phyloP scores from a whole-genome alignment of 352 stramenopile species.

The Paralagenidium karlingii region DNA sequence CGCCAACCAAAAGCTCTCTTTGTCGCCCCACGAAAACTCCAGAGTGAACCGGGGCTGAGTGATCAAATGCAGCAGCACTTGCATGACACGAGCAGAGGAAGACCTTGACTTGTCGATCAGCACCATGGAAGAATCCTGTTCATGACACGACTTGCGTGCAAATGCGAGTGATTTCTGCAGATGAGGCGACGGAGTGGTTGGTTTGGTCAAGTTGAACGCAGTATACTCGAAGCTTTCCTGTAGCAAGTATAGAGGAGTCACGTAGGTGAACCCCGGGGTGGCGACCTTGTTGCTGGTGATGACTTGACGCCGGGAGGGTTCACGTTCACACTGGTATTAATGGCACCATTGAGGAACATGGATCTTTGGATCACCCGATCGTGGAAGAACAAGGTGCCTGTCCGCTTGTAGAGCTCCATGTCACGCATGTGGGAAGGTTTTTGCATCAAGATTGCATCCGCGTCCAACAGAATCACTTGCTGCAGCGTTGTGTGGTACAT shows the following conservation, averaged over 20 bases:
- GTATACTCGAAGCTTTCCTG: constrained; percentile 27
- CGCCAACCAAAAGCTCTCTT: constrained; percentile 17
- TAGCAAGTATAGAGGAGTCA: too few species aligned
- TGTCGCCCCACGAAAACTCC: constrained; percentile 52
- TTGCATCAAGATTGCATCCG: constrained; percentile 6
- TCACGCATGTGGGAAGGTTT: constrained; percentile 2
- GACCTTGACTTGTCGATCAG: constrained; percentile 22
- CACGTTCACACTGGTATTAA: constrained; percentile 10
- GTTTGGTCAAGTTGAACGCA: constrained; percentile 14
- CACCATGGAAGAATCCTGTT: constrained; percentile 51
- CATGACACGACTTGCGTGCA: constrained; percentile 20
- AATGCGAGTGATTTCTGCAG: constrained; percentile 24
- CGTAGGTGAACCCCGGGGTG: constrained; percentile 3
- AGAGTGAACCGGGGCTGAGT: constrained; percentile 19
- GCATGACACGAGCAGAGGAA: constrained; percentile 17
- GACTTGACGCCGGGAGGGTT: constrained; percentile 19
- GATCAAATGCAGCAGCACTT: constrained; percentile 28
- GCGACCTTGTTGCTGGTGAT: constrained; percentile 9
- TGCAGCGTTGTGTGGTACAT: constrained; percentile 1
- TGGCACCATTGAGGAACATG: constrained; percentile 15
- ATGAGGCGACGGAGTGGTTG: constrained; percentile 19
- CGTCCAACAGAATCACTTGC: constrained; percentile 6
- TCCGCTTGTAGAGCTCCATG: constrained; percentile 20
- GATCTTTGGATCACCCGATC: constrained; percentile 31
- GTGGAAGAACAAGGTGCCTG: constrained; percentile 52